Evolutionary conservation across 23 red algal genomes (phyloP).

Genomic region (Gracilariopsis chorda): DNA sequence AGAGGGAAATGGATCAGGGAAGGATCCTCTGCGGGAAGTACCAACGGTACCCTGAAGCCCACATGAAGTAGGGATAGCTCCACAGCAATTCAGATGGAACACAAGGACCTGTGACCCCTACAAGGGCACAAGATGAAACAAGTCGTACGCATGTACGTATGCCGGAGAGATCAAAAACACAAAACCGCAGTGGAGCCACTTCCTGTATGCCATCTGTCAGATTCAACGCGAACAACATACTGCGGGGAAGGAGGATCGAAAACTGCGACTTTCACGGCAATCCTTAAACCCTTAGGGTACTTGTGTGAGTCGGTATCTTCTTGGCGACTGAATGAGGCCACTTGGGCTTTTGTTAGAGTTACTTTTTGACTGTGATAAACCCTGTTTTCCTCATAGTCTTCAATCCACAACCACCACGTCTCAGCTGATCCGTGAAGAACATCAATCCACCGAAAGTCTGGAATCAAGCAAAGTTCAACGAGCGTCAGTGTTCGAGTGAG

Average conservation of each 20-base stretch:
- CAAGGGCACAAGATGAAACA: too few species aligned
- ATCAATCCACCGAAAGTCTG: constrained; percentile 80
- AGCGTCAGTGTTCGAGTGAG: constrained; percentile 56
- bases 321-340: neutral
- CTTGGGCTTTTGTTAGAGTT: constrained; percentile 54
- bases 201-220: constrained; percentile 78
- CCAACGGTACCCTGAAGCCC: too few species aligned
- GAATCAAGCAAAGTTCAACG: constrained; percentile 55
- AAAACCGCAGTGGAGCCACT: constrained; percentile 40
- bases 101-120: too few species aligned
- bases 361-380: constrained; percentile 81
- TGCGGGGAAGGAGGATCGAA: constrained; percentile 77
- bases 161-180: too few species aligned
- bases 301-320: neutral
- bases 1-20: too few species aligned
- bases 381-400: constrained; percentile 75
- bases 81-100: too few species aligned
- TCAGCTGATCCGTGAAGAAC: constrained; percentile 55
- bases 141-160: too few species aligned
- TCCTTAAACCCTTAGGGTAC: neutral
- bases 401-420: constrained; percentile 93
- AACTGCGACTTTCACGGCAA: constrained; percentile 68
- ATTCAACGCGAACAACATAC: constrained; percentile 79
- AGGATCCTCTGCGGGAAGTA: too few species aligned
- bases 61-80: too few species aligned